These are phyloP conservation scores for Diaporthe destruens DNA, from an alignment of 2,329 filamentous ascomycete genomes.

Conservation along the genomic window DNA sequence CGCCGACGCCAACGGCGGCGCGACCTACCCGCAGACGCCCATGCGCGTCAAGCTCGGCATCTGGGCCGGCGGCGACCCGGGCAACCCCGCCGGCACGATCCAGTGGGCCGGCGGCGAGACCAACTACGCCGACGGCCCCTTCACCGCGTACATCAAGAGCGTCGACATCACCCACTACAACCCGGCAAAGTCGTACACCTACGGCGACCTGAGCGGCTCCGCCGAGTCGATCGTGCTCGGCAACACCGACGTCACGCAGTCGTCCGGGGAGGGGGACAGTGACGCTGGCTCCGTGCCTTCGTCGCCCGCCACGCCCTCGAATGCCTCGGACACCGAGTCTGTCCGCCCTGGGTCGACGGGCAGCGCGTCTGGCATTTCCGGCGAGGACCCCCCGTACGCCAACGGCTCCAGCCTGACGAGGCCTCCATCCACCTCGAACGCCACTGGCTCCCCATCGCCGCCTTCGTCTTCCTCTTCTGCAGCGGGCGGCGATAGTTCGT, in stretches of 20 bases:
- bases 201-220: slow-evolving; percentile 56
- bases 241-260: slow-evolving; percentile 40
- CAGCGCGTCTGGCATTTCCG: slow-evolving; percentile 5
- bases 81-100: slow-evolving; percentile 78
- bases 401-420: slow-evolving; percentile 39
- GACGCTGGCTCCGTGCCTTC: neutral
- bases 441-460: slow-evolving; percentile 36
- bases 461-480: slow-evolving; percentile 19
- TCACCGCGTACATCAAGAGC: slow-evolving; percentile 60
- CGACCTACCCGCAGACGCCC: slow-evolving; percentile 78
- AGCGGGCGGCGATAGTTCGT: neutral
- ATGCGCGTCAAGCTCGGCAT: slow-evolving; percentile 78
- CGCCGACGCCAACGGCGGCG: slow-evolving; percentile 68
- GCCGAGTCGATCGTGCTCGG: slow-evolving; percentile 58
- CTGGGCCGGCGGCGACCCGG: slow-evolving; percentile 71
- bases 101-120: slow-evolving; percentile 73
- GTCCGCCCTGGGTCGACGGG: neutral
- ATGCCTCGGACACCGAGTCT: neutral
- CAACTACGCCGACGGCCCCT: slow-evolving; percentile 58
- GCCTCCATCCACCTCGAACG: slow-evolving; percentile 37
- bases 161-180: slow-evolving; percentile 57
- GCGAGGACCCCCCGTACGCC: neutral
- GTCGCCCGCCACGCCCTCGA: neutral
- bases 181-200: slow-evolving; percentile 57
- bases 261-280: too few relatives aligned